Base-by-base conservation (phyloP, 1,139 yeast genomes). In the Pichia terricola region DNA sequence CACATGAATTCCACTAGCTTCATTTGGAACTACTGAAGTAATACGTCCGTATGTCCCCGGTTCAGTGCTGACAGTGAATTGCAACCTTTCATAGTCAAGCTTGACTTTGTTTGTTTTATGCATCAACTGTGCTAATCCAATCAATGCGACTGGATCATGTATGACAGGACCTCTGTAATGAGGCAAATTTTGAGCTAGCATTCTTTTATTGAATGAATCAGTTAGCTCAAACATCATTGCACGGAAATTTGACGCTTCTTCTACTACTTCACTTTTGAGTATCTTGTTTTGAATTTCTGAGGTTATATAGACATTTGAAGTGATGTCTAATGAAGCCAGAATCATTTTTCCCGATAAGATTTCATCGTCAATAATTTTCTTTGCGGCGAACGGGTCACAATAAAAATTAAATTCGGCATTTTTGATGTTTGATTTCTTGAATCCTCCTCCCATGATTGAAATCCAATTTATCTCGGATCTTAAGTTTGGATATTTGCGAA, bases 341-440 rank as follows among this genome's bases (percentile, higher is more conserved):
- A 82, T 58, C 9, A 75, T 69, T 57, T 75, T 81, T 6, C 68
- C 60, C 7, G 66, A 62, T 38, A 83, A 58, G 0, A 61, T 58
- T 1, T 65, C 63, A 51, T 78, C 77, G 11, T 63, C 56, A 5
- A 86, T 66, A 2, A 84, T 70, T 9, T 63, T 58, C 35, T 72
- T 63, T 0, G 94, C 85, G 3, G 95, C 94, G 43, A 72, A 71
- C 0, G 95, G 89, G 57, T 87, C 96, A 41, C 78, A 70, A 66
- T 74, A 73, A 40, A 83, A 69, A 60, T 87, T 87, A 67, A 85
- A 87, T 58, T 87, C 95, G n/a, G 94, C 81, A 42, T 67, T 69
- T 3, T 82, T 73, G 44, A 72, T 69, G 50, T 73, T 73, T 36
- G 62, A 63, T 28, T 66, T 57, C 4, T 69, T 66, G 46, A 83